phyloP scores from a whole-genome alignment of 441 rosid species.

The Rhodomyrtus psidioides region DNA sequence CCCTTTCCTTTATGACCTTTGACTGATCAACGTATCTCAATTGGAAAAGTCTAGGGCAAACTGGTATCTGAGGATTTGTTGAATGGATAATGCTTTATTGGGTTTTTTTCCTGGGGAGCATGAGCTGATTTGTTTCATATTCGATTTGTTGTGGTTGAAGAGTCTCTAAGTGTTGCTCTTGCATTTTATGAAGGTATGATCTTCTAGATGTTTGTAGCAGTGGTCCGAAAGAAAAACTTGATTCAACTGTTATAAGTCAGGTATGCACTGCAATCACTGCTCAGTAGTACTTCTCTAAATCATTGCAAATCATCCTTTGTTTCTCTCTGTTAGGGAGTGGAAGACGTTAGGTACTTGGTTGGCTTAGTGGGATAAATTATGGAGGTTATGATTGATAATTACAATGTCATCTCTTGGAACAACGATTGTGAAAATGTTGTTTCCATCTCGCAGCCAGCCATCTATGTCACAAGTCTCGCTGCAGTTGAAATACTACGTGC shows the following conservation, averaged over 20 bases:
- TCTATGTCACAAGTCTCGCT: constrained; percentile 96
- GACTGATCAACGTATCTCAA: background rate
- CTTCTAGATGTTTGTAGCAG: constrained; percentile 73
- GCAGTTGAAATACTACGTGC: constrained; percentile 90
- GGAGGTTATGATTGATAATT: background rate
- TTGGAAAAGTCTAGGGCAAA: background rate
- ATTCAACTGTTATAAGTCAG: constrained; percentile 96
- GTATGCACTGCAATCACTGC: constrained; percentile 16
- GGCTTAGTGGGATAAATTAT: background rate
- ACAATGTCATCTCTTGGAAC: background rate
- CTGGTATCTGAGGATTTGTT: background rate
- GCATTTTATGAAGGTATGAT: constrained; percentile 58
- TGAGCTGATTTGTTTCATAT: background rate
- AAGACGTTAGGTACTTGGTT: background rate
- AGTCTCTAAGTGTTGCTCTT: background rate
- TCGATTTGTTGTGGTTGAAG: background rate
- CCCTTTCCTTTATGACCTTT: background rate
- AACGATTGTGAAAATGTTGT: background rate
- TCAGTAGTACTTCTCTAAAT: background rate
- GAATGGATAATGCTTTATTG: background rate
- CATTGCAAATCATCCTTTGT: background rate
- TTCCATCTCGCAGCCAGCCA: constrained; percentile 73
- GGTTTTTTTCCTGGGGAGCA: background rate
- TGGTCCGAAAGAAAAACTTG: constrained; percentile 96
- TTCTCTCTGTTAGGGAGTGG: background rate